A percentile compares a stretch with the other conserved stretches of the same genome.
These are phyloP conservation scores for Lantana camara DNA, from an alignment of 257 asterid species.

Conservation along the genomic window DNA sequence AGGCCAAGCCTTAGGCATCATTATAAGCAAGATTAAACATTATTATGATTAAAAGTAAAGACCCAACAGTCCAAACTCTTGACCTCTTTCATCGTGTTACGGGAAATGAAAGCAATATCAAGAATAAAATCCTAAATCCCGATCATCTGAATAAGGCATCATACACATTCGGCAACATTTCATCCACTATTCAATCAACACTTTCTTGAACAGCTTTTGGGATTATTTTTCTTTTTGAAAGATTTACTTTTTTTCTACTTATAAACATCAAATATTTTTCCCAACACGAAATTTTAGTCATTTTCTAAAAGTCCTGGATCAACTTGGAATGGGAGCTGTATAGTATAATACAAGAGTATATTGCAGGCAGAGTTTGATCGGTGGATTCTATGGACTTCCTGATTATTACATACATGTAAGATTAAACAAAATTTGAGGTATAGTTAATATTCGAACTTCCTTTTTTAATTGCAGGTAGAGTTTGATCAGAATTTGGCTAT, in stretches of 20 bases:
- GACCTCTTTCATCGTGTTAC: constrained; percentile 33
- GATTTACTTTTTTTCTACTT: not conserved
- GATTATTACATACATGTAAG: constrained; percentile 93
- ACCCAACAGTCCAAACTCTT: no score
- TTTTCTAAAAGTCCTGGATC: constrained; percentile 54
- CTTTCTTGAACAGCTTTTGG: constrained; percentile 91
- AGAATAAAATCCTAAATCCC: constrained; percentile 69
- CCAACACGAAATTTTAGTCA: not conserved
- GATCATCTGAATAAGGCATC: constrained; percentile 54
- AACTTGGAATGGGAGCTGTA: constrained; percentile 98
- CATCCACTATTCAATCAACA: constrained; percentile 52
- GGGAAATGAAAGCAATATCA: constrained; percentile 69
- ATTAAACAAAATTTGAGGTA: not conserved
- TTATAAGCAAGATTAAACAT: no score
- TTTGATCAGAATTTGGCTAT: no score
- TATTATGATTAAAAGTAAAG: no score
- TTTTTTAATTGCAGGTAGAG: no score
- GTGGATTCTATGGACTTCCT: constrained; percentile 93
- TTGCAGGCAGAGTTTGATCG: constrained; percentile 90
- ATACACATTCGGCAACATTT: constrained; percentile 46
- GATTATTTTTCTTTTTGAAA: constrained; percentile 17
- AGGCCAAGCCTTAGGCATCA: no score
- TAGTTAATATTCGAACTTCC: not conserved
- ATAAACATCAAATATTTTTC: not conserved
- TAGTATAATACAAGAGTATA: constrained; percentile 68